These are phyloP conservation scores for Ceratocystis eucalypticola DNA, from an alignment of 2,329 filamentous ascomycete species.

Conservation along the genomic window DNA sequence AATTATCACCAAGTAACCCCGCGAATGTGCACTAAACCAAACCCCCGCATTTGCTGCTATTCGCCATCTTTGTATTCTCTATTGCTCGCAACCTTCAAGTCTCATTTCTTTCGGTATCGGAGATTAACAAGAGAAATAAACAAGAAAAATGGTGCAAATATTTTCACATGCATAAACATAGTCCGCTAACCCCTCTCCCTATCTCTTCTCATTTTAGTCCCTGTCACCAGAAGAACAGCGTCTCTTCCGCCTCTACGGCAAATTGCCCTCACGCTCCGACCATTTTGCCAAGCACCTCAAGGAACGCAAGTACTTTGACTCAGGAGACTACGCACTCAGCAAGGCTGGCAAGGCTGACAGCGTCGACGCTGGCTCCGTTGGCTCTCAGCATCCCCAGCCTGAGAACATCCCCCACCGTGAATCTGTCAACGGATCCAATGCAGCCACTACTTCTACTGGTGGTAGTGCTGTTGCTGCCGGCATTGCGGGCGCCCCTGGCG, in stretches of 20 bases:
- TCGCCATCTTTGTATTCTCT: not conserved
- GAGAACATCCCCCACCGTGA: conserved; percentile 77
- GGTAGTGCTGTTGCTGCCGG: conserved; percentile 20
- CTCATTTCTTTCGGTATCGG: not conserved
- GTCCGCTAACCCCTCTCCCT: conserved; percentile 16
- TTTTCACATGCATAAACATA: not conserved
- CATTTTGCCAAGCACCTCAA: conserved; percentile 96
- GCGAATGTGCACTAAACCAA: conserved; percentile 10
- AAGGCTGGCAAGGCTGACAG: conserved; percentile 95
- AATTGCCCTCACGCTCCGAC: conserved; percentile 91
- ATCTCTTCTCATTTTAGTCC: conserved; percentile 42
- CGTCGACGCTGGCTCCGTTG: conserved; percentile 84
- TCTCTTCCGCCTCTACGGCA: conserved; percentile 93
- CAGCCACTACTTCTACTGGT: not conserved
- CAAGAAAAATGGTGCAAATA: no score
- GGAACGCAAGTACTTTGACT: conserved; percentile 98
- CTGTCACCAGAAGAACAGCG: conserved; percentile 90
- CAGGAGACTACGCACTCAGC: conserved; percentile 87
- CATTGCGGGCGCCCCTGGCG: conserved; percentile 25
- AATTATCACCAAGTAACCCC: conserved; percentile 3
- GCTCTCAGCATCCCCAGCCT: conserved; percentile 84
- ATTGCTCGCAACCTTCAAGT: not conserved
- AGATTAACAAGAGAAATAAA: no score
- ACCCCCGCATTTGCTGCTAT: not conserved
- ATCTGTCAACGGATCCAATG: conserved; percentile 36